These are phyloP conservation scores for Hibiscus tridactylites DNA, from an alignment of 345 rosid genomes.

Conservation along the genomic window DNA sequence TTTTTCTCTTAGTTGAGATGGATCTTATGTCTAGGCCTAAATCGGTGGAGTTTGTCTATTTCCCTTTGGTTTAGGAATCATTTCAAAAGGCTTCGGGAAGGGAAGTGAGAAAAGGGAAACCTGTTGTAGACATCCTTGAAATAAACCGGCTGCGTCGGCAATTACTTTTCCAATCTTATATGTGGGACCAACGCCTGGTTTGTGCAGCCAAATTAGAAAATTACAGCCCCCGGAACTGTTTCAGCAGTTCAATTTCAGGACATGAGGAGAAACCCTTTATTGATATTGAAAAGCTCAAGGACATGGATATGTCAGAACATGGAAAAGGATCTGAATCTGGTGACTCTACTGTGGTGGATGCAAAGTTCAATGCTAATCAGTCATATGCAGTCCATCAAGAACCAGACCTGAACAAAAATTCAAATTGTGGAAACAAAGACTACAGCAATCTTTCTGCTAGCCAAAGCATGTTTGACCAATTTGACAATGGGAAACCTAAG, in stretches of 20 bases:
- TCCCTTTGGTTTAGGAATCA: constrained; percentile 43
- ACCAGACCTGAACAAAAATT: constrained; percentile 19
- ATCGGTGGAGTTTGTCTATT: neutral
- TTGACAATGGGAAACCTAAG: constrained; percentile 27
- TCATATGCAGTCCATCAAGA: constrained; percentile 27
- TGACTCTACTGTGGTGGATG: constrained; percentile 30
- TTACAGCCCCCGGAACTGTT: constrained; percentile 24
- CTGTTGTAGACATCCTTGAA: constrained; percentile 67
- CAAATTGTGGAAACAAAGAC: constrained; percentile 29
- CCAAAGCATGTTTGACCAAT: constrained; percentile 33
- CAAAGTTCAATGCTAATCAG: constrained; percentile 29
- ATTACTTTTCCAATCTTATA: constrained; percentile 70
- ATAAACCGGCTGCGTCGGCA: constrained; percentile 70
- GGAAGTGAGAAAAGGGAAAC: constrained; percentile 54
- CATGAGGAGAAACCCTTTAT: constrained; percentile 33
- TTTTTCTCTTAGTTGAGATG: neutral
- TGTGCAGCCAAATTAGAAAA: constrained; percentile 41
- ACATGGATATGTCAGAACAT: constrained; percentile 22
- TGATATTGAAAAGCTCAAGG: constrained; percentile 32
- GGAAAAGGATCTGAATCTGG: constrained; percentile 15
- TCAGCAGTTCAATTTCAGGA: constrained; percentile 26
- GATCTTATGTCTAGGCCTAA: neutral
- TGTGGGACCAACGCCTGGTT: constrained; percentile 87
- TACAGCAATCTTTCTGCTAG: constrained; percentile 27
- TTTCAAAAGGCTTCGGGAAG: constrained; percentile 47